Conservation (phyloP, 139 green algal species). For the Marvania coccoides region DNA sequence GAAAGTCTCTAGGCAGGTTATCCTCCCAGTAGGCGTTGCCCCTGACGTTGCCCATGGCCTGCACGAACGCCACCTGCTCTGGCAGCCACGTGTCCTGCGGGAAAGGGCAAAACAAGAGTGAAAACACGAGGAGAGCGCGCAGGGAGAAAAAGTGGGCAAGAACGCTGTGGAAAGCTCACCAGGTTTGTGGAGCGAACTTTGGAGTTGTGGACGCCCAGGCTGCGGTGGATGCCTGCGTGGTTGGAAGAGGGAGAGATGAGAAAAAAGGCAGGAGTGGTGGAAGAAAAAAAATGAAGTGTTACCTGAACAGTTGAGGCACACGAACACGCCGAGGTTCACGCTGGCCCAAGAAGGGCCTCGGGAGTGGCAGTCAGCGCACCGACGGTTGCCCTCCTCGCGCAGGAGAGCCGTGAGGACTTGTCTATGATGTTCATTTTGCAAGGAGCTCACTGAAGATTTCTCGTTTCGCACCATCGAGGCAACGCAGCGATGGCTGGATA, state of each 20-base stretch:
- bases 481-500: not conserved
- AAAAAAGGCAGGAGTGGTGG: not conserved
- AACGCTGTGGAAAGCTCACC: not conserved
- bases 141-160: not conserved
- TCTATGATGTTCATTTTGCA: constrained; percentile 76
- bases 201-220: constrained; percentile 80
- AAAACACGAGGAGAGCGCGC: constrained; percentile 4
- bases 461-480: constrained; percentile 36
- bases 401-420: constrained; percentile 54
- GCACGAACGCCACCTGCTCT: constrained; percentile 79
- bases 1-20: constrained; percentile 56
- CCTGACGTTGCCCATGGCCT: constrained; percentile 73
- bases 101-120: not conserved
- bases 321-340: constrained; percentile 82
- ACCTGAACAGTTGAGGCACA: constrained; percentile 84
- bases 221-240: constrained; percentile 68
- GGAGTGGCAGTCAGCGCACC: constrained; percentile 71
- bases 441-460: constrained; percentile 58
- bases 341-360: constrained; percentile 78
- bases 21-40: constrained; percentile 83
- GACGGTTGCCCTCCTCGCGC: constrained; percentile 67
- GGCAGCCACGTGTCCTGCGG: constrained; percentile 89
- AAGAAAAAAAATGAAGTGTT: not conserved
- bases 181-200: constrained; percentile 77
- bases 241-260: not conserved